Evolutionary conservation across 441 rosid genomes (phyloP).

Genomic region (Pelargonium fulgidum): DNA sequence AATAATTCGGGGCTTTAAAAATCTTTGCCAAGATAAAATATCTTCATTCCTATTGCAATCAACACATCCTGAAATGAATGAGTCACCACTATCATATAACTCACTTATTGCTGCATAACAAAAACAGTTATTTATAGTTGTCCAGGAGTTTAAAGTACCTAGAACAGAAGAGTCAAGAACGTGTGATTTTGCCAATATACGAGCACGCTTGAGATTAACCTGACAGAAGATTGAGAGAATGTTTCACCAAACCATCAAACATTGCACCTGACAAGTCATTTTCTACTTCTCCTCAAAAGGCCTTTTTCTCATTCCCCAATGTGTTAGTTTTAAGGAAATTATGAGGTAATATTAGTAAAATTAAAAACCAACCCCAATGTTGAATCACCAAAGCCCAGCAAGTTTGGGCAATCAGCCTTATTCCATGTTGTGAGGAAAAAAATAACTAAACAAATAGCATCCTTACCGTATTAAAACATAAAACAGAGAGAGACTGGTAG

Average conservation of each 20-base stretch:
- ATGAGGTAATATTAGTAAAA: no score
- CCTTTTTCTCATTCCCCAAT: no score
- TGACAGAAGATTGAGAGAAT: slow-evolving; percentile 25
- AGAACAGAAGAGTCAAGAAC: slow-evolving; percentile 47
- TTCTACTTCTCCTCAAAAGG: no score
- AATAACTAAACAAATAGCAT: slow-evolving; percentile 8
- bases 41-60: slow-evolving; percentile 77
- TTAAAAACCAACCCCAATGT: no score
- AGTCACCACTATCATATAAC: slow-evolving; percentile 4
- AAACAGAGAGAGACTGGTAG: slow-evolving; percentile 73
- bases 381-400: not conserved
- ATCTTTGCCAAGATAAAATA: slow-evolving; percentile 66
- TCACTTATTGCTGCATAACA: slow-evolving; percentile 2
- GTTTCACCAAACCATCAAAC: slow-evolving; percentile 9
- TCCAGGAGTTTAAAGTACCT: slow-evolving; percentile 34
- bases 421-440: slow-evolving; percentile 11
- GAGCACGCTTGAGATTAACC: slow-evolving; percentile 96
- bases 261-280: no score
- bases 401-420: slow-evolving; percentile 10
- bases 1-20: slow-evolving; percentile 59
- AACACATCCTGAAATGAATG: slow-evolving; percentile 46
- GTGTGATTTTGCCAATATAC: slow-evolving; percentile 66
- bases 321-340: no score
- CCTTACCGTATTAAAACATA: slow-evolving; percentile 61
- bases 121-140: not conserved